Evolutionary conservation across 106 monocot species (phyloP).

Genomic region (Narthecium ossifragum): DNA sequence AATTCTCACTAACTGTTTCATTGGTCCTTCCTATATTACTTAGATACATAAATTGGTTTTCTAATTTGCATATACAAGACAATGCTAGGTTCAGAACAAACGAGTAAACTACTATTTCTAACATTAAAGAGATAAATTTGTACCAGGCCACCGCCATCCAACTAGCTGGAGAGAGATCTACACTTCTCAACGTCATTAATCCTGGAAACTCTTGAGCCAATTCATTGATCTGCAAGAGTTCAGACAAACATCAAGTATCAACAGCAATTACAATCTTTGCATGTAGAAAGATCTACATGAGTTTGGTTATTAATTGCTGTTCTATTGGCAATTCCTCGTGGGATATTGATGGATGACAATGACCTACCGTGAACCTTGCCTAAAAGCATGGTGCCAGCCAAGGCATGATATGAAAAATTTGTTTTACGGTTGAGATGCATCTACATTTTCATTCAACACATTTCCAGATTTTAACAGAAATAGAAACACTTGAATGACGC

Average conservation of each 20-base stretch:
- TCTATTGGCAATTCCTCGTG: not conserved
- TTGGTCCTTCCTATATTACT: not conserved
- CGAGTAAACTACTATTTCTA: no score
- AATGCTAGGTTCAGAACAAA: not conserved
- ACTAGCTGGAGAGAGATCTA: conserved; percentile 80
- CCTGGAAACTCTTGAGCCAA: conserved; percentile 48
- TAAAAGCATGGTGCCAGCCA: no score
- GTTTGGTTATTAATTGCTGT: not conserved
- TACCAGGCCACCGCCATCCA: conserved; percentile 95
- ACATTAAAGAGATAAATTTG: no score
- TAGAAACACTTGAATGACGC: no score
- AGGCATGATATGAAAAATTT: no score
- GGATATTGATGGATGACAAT: not conserved
- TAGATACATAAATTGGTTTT: not conserved
- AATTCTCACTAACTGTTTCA: not conserved
- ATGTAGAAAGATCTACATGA: not conserved
- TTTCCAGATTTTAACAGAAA: no score
- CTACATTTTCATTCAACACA: no score
- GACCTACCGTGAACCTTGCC: no score
- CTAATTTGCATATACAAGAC: not conserved
- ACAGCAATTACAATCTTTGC: not conserved
- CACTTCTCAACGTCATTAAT: conserved; percentile 53
- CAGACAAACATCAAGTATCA: not conserved
- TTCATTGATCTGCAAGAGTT: conserved; percentile 26
- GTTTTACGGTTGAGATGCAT: no score